phyloP scores from a whole-genome alignment of 108 stramenopile genomes.

The Cyclotella kingstonii region DNA sequence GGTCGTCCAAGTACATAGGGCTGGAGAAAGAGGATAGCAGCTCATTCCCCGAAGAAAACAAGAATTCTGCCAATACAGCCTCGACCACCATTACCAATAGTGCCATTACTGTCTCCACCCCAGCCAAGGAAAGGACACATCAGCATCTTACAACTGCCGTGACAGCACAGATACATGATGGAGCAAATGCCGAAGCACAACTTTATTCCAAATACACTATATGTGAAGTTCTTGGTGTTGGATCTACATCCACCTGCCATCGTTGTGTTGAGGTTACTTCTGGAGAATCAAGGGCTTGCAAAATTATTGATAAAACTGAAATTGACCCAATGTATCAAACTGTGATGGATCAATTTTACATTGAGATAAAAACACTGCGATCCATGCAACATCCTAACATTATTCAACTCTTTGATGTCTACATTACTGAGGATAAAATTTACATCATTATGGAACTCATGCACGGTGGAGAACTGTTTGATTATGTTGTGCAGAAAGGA shows the following conservation, averaged over 20 bases:
- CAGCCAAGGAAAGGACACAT: neutral
- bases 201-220: constrained; percentile 85
- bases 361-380: constrained; percentile 85
- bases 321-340: constrained; percentile 87
- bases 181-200: constrained; percentile 61
- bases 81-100: neutral
- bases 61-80: neutral
- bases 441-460: constrained; percentile 98
- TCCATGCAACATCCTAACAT: constrained; percentile 89
- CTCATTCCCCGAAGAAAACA: constrained; percentile 8
- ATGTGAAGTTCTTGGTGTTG: constrained; percentile 92
- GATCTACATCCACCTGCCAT: constrained; percentile 94
- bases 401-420: constrained; percentile 92
- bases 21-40: constrained; percentile 55
- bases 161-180: constrained; percentile 61
- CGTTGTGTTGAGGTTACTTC: constrained; percentile 65
- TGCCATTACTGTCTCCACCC: no score
- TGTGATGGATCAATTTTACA: constrained; percentile 93
- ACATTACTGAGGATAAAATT: constrained; percentile 84
- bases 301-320: constrained; percentile 93
- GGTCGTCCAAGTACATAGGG: constrained; percentile 51
- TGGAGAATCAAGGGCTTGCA: constrained; percentile 85
- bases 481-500: constrained; percentile 96
- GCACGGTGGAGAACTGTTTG: constrained; percentile 98
- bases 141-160: no score